Conservation (phyloP, 2,329 filamentous ascomycete species). For the Aureobasidium sp. region DNA sequence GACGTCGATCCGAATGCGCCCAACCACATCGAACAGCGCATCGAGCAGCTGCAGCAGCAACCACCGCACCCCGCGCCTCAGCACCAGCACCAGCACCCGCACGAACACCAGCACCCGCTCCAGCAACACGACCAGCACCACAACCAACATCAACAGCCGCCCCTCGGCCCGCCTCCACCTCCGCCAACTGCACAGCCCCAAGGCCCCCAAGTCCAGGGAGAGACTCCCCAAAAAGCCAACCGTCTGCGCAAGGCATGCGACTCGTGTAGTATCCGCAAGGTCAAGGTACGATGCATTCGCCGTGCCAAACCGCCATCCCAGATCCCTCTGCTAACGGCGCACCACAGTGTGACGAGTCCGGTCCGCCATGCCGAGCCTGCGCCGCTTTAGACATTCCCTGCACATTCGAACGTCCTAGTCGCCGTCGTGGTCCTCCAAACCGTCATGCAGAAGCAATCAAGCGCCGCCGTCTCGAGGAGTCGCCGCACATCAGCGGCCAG, state of each 20-base stretch:
- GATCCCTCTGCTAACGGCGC: not conserved
- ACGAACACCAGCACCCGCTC: slow-evolving; percentile 21
- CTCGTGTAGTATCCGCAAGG: slow-evolving; percentile 32
- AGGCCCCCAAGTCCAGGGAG: slow-evolving; percentile 7
- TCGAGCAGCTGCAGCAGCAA: slow-evolving; percentile 26
- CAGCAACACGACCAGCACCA: slow-evolving; percentile 21
- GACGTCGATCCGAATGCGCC: slow-evolving; percentile 16
- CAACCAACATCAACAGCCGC: slow-evolving; percentile 21
- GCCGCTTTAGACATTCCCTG: slow-evolving; percentile 57
- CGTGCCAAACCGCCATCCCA: not conserved
- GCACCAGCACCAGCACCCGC: slow-evolving; percentile 13
- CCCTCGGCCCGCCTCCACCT: slow-evolving; percentile 8
- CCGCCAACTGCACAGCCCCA: slow-evolving; percentile 14
- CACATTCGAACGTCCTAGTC: slow-evolving; percentile 55
- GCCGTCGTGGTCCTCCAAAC: slow-evolving; percentile 57
- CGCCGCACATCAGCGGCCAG: slow-evolving; percentile 34
- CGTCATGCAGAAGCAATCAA: slow-evolving; percentile 59
- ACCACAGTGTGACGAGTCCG: slow-evolving; percentile 52
- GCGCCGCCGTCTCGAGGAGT: slow-evolving; percentile 44
- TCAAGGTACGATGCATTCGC: slow-evolving; percentile 23
- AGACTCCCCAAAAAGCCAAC: slow-evolving; percentile 24
- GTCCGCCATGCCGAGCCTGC: slow-evolving; percentile 58
- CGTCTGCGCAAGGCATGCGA: slow-evolving; percentile 33
- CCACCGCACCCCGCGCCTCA: slow-evolving; percentile 21
- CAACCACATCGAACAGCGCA: slow-evolving; percentile 20